Base-by-base conservation (phyloP, 257 asterid genomes). In the Vinca minor region DNA sequence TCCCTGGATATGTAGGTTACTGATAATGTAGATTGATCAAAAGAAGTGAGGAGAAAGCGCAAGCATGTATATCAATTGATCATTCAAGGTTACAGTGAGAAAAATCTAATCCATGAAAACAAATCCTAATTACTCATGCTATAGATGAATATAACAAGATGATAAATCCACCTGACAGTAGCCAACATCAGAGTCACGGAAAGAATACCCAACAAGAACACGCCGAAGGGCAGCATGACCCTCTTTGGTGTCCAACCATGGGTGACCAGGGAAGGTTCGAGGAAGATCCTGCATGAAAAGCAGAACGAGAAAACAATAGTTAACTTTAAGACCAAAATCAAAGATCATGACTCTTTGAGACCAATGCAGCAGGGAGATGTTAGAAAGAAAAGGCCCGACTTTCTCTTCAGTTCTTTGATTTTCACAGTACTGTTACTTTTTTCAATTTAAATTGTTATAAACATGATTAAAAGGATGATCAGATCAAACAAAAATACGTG, bases 101-200 rank as follows among this genome's bases (percentile, higher is more conserved):
- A 65, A n/a, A 45, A 45, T 45, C 34, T 21, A n/a, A 4, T 34
- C 41, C 25, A 26, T 12, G 2, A 46, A 18, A 68, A 29, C 42
- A 35, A 59, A 17, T 10, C 38, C 25, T 59, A 62, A 68, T 15
- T 21, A 3, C 34, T 26, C 41, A 25, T 59, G 6, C 18, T 7
- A 8, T 18, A 44, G 18, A 49, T 63, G 31, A 25, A 23, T 39
- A 62, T 11, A 25, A 13, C 69, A 52, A 67, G n/a, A 58, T 39
- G 63, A 59, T 17, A 48, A 59, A 64, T 58, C 59, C 28, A 88
- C 98, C 98, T 91, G 98, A 76, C 98, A 92, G 68, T 92, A 92
- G 63, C 98, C 98, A 71, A 92, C 98, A 73, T 89, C 96, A 65
- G 98, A 92, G 74, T 92, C 98, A 14, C 98, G 94, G 74, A 92